Base-by-base conservation (phyloP, 225 moss, liverwort and hornwort genomes). In the Physcomitrium patens region DNA sequence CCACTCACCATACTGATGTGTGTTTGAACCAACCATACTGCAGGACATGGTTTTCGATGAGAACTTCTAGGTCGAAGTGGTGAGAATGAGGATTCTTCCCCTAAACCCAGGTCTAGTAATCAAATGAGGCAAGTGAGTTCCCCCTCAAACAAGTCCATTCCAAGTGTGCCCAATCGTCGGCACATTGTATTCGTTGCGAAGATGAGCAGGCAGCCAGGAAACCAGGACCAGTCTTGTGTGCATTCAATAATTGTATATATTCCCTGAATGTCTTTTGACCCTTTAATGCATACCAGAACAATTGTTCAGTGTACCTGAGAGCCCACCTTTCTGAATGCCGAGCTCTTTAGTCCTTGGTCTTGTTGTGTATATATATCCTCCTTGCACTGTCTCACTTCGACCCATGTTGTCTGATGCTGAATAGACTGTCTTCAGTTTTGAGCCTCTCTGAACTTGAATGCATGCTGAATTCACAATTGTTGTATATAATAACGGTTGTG, bases 11-110 rank as follows among this genome's bases (percentile, higher is more conserved):
- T 1, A 15, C 1, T 27, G 9, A 15, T 72, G 24, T 68, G 7
- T 16, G 47, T 70, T 28, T 67, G 58, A 12, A 65, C 49, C 9
- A 10, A 77, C 51, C 71, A 14, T 80, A 37, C 31, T 80, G 62
- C 89, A 96, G 96, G 96, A 96, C 81, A 96, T 94, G 94, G 61
- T 86, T 61, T 96, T 94, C 81, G 89, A 51, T 78, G 94, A 96
- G 79, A 89, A 89, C 57, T 82, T 80, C 51, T 96, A 67, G 87
- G 69, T 54, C 58, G 71, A 68, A 26, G 68, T 59, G 72, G 42
- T 26, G 62, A 71, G 68, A 68, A 23, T 15, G 48, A 71, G 43
- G 45, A 72, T 14, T 79, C 6, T 55, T 56, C 26, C 61, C 13
- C 9, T 16, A 59, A 48, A 43, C 47, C 0, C 70, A 80, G 56